Evolutionary conservation across 1,284 basidiomycete species (phyloP).

Genomic region (Leccinum insolens): DNA sequence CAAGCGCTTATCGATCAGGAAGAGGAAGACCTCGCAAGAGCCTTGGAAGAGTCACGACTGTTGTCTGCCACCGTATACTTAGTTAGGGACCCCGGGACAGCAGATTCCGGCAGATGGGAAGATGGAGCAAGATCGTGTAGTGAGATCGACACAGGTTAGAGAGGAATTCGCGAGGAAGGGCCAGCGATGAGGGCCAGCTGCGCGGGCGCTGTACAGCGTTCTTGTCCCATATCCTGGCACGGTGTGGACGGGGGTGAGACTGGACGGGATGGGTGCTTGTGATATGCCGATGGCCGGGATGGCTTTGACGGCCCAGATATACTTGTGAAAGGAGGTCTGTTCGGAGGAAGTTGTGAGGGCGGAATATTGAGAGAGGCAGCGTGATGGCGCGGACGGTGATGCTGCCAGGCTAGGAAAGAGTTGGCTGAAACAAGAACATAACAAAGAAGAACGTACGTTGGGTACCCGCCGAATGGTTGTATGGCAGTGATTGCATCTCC

Average conservation of each 20-base stretch:
- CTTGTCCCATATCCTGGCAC: constrained; percentile 29
- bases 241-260: constrained; percentile 30
- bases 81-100: background rate
- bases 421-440: background rate
- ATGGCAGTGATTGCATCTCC: background rate
- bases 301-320: constrained; percentile 16
- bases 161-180: constrained; percentile 28
- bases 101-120: constrained; percentile 16
- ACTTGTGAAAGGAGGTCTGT: constrained; percentile 27
- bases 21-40: too few species aligned
- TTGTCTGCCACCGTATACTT: background rate
- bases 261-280: constrained; percentile 25
- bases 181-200: constrained; percentile 16
- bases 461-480: constrained; percentile 34
- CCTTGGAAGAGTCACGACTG: background rate
- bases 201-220: constrained; percentile 13
- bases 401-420: constrained; percentile 23
- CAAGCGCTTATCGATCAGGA: constrained; percentile 37
- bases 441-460: background rate
- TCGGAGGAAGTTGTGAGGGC: constrained; percentile 12
- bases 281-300: background rate
- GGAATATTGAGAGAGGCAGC: constrained; percentile 25
- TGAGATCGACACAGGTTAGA: constrained; percentile 35
- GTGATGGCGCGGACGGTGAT: constrained; percentile 19
- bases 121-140: constrained; percentile 14